Evolutionary conservation across 2,329 filamentous ascomycete genomes (phyloP).

Genomic region (Pseudogymnoascus sp.): DNA sequence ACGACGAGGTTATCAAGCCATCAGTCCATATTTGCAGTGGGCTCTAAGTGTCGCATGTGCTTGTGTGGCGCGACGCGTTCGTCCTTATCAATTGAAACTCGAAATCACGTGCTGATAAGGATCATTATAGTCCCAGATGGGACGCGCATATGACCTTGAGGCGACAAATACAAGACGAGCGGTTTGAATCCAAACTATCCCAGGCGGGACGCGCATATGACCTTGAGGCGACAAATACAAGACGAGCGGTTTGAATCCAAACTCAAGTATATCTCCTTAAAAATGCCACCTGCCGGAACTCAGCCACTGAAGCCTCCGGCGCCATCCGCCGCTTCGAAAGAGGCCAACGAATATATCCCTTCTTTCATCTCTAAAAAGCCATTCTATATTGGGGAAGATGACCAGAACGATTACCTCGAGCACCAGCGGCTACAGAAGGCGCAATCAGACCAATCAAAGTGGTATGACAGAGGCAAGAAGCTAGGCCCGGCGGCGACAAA

Average conservation of each 20-base stretch:
- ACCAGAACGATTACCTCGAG: constrained; percentile 81
- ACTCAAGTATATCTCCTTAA: constrained; percentile 10
- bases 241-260: background rate
- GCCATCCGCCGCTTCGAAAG: constrained; percentile 52
- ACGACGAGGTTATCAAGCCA: background rate
- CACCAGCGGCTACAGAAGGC: constrained; percentile 78
- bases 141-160: background rate
- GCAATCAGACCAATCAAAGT: constrained; percentile 61
- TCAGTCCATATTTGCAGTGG: background rate
- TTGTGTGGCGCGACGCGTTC: constrained; percentile 3
- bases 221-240: background rate
- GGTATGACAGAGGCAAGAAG: constrained; percentile 88
- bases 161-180: background rate
- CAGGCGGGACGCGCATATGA: background rate
- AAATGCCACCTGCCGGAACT: constrained; percentile 33
- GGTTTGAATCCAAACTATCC: background rate
- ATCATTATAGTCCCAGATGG: background rate
- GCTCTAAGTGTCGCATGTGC: background rate
- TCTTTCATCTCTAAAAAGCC: constrained; percentile 96
- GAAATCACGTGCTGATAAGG: constrained; percentile 10
- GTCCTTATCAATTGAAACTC: constrained; percentile 4
- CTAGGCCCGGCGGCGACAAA: constrained; percentile 84
- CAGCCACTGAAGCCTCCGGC: constrained; percentile 27
- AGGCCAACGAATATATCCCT: constrained; percentile 97
- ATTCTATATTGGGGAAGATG: constrained; percentile 81